These are phyloP conservation scores for Quillaja saponaria DNA, from an alignment of 306 rosid genomes.

Conservation along the genomic window DNA sequence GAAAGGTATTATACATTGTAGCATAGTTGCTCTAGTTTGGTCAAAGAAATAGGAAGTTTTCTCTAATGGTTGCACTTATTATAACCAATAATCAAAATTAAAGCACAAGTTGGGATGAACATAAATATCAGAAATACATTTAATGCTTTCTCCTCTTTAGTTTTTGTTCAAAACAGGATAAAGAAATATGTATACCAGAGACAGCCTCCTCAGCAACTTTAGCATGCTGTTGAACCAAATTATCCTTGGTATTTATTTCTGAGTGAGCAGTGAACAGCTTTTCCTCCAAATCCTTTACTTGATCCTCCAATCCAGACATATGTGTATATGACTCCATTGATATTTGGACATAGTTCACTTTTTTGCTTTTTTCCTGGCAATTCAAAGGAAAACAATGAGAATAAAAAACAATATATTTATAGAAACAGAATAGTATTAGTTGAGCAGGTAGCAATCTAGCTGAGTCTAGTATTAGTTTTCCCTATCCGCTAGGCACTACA, in stretches of 20 bases:
- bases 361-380: slow-evolving; percentile 59
- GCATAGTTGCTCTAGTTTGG: too few species aligned
- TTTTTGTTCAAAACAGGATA: too few species aligned
- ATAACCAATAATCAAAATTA: not conserved
- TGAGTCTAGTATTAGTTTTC: too few species aligned
- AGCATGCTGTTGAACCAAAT: slow-evolving; percentile 77
- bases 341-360: slow-evolving; percentile 75
- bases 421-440: slow-evolving; percentile 9
- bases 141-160: too few species aligned
- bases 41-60: not conserved
- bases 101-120: not conserved
- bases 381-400: not conserved
- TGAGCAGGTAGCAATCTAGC: too few species aligned
- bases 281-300: slow-evolving; percentile 60
- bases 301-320: slow-evolving; percentile 68
- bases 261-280: slow-evolving; percentile 61
- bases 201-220: slow-evolving; percentile 99
- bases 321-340: slow-evolving; percentile 77
- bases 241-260: slow-evolving; percentile 70
- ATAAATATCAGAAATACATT: too few species aligned
- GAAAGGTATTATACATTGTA: too few species aligned
- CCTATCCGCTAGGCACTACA: too few species aligned
- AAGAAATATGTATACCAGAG: slow-evolving; percentile 61
- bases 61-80: slow-evolving; percentile 1
- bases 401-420: not conserved